These are phyloP conservation scores for Leccinum discolor DNA, from an alignment of 1,284 basidiomycete species.

Conservation along the genomic window DNA sequence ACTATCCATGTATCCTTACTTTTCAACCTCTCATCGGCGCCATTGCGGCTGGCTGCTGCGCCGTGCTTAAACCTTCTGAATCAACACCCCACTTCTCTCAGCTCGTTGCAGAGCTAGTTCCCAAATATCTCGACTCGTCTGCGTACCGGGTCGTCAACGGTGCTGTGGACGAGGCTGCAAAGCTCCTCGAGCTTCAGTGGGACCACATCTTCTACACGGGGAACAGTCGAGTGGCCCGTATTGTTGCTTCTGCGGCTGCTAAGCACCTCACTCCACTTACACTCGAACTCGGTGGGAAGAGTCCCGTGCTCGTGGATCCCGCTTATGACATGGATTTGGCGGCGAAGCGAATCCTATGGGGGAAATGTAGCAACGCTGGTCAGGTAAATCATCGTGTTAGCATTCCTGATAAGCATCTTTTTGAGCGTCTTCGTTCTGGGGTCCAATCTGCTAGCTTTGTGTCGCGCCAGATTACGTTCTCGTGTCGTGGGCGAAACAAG, in stretches of 20 bases:
- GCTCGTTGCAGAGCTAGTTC: slow-evolving; percentile 56
- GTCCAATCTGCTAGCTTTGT: slow-evolving; percentile 42
- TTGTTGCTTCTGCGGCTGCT: slow-evolving; percentile 64
- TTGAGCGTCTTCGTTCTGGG: not conserved
- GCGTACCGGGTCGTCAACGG: slow-evolving; percentile 58
- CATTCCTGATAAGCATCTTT: not conserved
- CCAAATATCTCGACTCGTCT: slow-evolving; percentile 61
- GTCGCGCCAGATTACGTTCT: slow-evolving; percentile 69
- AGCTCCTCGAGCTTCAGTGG: slow-evolving; percentile 59
- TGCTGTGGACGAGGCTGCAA: slow-evolving; percentile 48
- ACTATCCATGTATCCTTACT: slow-evolving; percentile 54
- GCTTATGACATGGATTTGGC: slow-evolving; percentile 45
- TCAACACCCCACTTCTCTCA: slow-evolving; percentile 49
- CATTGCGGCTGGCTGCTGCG: slow-evolving; percentile 62
- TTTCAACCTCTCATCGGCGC: slow-evolving; percentile 57
- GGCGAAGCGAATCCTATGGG: slow-evolving; percentile 52
- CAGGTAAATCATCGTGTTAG: slow-evolving; percentile 36
- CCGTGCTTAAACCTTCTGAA: slow-evolving; percentile 65
- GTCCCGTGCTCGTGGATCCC: slow-evolving; percentile 57
- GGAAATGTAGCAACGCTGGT: slow-evolving; percentile 54
- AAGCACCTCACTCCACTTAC: slow-evolving; percentile 64
- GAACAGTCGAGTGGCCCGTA: slow-evolving; percentile 50
- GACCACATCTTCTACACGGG: slow-evolving; percentile 55
- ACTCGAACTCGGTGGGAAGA: slow-evolving; percentile 72
- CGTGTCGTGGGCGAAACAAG: slow-evolving; percentile 47